A percentile compares a stretch with the other conserved stretches of the same genome.
phyloP scores from a whole-genome alignment of 495 filamentous ascomycete genomes.

The Aspergillus mulundensis region DNA sequence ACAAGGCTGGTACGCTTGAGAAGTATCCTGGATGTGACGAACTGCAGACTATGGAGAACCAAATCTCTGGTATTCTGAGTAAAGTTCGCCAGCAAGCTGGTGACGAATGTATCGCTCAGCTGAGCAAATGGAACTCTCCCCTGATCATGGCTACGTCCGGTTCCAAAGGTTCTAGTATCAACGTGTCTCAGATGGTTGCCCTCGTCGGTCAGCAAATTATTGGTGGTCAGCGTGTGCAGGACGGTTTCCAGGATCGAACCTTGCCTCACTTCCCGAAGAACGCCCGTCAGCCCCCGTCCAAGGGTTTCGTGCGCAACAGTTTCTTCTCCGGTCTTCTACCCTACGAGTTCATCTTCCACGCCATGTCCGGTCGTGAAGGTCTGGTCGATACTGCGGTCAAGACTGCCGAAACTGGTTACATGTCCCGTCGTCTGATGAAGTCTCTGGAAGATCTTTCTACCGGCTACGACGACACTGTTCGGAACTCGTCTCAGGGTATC shows the following conservation, averaged over 20 bases:
- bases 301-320: slow-evolving; percentile 95
- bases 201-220: slow-evolving; percentile 98
- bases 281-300: slow-evolving; percentile 81
- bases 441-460: slow-evolving; percentile 90
- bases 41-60: slow-evolving; percentile 86
- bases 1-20: slow-evolving; percentile 70
- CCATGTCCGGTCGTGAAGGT: slow-evolving; percentile 97
- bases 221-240: slow-evolving; percentile 82
- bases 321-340: slow-evolving; percentile 92
- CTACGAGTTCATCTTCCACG: slow-evolving; percentile 95
- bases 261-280: slow-evolving; percentile 95
- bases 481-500: slow-evolving; percentile 77
- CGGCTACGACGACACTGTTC: slow-evolving; percentile 89
- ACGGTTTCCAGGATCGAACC: slow-evolving; percentile 94
- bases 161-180: slow-evolving; percentile 94
- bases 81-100: slow-evolving; percentile 86
- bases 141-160: slow-evolving; percentile 96
- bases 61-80: slow-evolving; percentile 85
- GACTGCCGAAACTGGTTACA: slow-evolving; percentile 97
- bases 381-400: slow-evolving; percentile 99
- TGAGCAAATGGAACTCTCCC: slow-evolving; percentile 89
- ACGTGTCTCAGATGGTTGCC: slow-evolving; percentile 98
- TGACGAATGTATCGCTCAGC: slow-evolving; percentile 81
- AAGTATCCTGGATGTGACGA: slow-evolving; percentile 86
- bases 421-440: slow-evolving; percentile 98